Percentiles rank a stretch among this genome's conserved stretches.
Evolutionary conservation across 768 basidiomycete genomes (phyloP).

Genomic region (Collybia sp.): DNA sequence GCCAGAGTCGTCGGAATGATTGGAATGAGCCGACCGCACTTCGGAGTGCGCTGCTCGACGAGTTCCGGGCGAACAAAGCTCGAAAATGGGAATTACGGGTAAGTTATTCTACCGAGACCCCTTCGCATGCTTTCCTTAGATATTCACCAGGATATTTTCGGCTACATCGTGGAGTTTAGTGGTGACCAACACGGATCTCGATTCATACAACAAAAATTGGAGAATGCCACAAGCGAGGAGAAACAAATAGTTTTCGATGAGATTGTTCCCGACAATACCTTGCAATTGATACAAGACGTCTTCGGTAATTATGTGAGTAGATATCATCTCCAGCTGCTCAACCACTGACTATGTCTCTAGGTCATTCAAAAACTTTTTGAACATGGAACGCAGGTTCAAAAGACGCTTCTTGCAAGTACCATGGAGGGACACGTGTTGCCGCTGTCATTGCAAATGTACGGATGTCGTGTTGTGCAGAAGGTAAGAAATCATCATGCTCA

Average conservation of each 20-base stretch:
- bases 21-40: conserved; percentile 30
- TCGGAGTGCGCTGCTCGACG: conserved; percentile 75
- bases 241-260: conserved; percentile 81
- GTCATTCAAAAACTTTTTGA: conserved; percentile 95
- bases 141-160: conserved; percentile 71
- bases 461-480: conserved; percentile 95
- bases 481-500: conserved; percentile 29
- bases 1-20: conserved; percentile 42
- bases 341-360: conserved; percentile 31
- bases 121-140: background rate
- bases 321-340: background rate
- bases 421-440: conserved; percentile 78
- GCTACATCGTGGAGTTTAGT: conserved; percentile 87
- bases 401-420: conserved; percentile 56
- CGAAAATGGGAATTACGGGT: conserved; percentile 82
- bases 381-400: conserved; percentile 74
- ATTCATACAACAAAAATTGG: conserved; percentile 89
- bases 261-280: conserved; percentile 70
- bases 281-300: conserved; percentile 84
- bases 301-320: conserved; percentile 90
- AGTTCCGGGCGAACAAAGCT: conserved; percentile 77
- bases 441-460: conserved; percentile 89
- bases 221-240: conserved; percentile 72
- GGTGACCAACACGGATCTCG: conserved; percentile 97
- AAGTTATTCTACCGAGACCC: conserved; percentile 15